These are phyloP conservation scores for Cystobasidiaceae sp. DNA, from an alignment of 1,284 basidiomycete genomes.

Conservation along the genomic window DNA sequence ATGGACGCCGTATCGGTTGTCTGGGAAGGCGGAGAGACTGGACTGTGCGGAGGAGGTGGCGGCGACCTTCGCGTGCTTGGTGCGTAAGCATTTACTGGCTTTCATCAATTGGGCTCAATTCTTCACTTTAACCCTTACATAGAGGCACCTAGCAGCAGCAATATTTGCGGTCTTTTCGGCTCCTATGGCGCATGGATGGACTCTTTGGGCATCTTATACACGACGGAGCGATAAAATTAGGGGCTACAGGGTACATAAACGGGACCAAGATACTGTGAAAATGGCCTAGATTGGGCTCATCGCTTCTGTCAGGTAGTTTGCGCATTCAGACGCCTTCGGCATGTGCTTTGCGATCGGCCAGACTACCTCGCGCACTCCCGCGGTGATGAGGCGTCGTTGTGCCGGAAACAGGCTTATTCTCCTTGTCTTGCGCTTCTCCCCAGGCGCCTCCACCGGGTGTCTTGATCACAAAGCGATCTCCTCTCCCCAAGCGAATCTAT, in stretches of 20 bases:
- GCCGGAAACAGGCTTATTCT: slow-evolving; percentile 2
- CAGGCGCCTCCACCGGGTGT: slow-evolving; percentile 92
- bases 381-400: slow-evolving; percentile 8
- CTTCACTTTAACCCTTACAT: not conserved
- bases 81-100: not conserved
- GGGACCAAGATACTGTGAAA: too few species aligned
- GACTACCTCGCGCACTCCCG: slow-evolving; percentile 16
- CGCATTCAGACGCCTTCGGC: slow-evolving; percentile 18
- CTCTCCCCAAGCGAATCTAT: slow-evolving; percentile 69
- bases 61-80: slow-evolving; percentile 26
- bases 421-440: slow-evolving; percentile 53
- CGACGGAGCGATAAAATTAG: not conserved
- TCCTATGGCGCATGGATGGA: slow-evolving; percentile 22
- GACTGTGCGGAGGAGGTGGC: slow-evolving; percentile 21
- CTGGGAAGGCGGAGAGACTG: slow-evolving; percentile 25
- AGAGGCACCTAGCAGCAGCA: slow-evolving; percentile 18
- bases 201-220: slow-evolving; percentile 17
- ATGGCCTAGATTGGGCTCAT: not conserved
- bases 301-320: not conserved
- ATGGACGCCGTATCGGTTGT: slow-evolving; percentile 27
- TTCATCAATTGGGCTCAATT: not conserved
- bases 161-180: slow-evolving; percentile 18
- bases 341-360: slow-evolving; percentile 18
- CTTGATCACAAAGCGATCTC: slow-evolving; percentile 72
- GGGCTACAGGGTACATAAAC: too few species aligned